These are phyloP conservation scores for Melastoma candidum DNA, from an alignment of 441 rosid species.

Conservation along the genomic window DNA sequence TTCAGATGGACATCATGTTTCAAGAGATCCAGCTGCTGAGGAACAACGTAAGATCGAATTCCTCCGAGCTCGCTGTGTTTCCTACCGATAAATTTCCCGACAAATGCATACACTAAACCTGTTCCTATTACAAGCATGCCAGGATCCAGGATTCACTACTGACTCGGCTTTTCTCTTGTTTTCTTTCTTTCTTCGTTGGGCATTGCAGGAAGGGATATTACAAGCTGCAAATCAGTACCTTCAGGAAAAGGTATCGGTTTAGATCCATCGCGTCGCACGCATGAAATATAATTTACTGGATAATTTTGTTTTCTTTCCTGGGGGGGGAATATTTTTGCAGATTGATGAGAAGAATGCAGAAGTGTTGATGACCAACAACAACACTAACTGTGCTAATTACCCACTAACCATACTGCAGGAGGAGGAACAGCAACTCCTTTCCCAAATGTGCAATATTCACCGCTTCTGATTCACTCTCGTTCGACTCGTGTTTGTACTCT, in stretches of 20 bases:
- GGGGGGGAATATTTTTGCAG: constrained; percentile 24
- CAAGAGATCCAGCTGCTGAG: constrained; percentile 78
- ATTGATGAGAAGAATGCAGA: constrained; percentile 42
- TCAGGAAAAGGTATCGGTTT: constrained; percentile 53
- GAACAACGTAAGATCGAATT: constrained; percentile 39
- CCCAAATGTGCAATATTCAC: too few species aligned
- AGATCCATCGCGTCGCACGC: too few species aligned
- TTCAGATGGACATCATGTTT: constrained; percentile 71
- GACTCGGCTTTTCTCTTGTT: not conserved
- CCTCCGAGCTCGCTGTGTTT: too few species aligned
- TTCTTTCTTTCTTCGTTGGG: not conserved
- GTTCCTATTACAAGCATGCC: too few species aligned
- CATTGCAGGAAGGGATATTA: constrained; percentile 61
- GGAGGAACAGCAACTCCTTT: constrained; percentile 24
- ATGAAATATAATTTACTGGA: too few species aligned
- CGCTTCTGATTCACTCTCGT: too few species aligned
- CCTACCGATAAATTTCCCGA: too few species aligned
- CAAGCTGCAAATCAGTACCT: constrained; percentile 65
- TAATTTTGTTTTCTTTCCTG: too few species aligned
- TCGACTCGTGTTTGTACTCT: too few species aligned
- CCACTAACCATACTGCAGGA: constrained; percentile 35
- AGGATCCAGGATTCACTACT: not conserved
- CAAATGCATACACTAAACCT: too few species aligned
- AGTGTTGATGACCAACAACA: constrained; percentile 21
- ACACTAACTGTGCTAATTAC: constrained; percentile 24